phyloP scores from a whole-genome alignment of 345 rosid species.

The Ailanthus altissimus region DNA sequence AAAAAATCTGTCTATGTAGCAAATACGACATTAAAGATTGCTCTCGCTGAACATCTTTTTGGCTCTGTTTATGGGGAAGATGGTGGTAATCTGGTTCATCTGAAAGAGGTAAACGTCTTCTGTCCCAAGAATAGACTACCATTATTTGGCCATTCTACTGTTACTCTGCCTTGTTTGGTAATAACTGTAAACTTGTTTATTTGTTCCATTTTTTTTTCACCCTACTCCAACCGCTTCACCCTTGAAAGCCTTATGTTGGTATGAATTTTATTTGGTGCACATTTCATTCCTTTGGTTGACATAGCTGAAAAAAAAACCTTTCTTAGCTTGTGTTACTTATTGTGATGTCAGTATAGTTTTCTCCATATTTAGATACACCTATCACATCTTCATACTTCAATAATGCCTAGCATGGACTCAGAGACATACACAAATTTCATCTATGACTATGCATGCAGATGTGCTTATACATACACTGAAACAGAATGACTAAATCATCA shows the following conservation, averaged over 20 bases:
- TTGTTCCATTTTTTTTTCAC: not conserved
- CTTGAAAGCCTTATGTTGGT: no score
- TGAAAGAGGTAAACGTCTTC: constrained; percentile 49
- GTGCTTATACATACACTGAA: no score
- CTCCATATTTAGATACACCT: no score
- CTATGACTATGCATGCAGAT: no score
- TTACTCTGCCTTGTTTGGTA: not conserved
- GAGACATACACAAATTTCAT: no score
- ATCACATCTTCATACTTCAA: no score
- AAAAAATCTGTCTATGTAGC: constrained; percentile 43
- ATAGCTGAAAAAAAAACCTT: not conserved
- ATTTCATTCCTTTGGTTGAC: not conserved
- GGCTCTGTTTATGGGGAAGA: constrained; percentile 54
- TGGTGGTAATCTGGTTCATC: constrained; percentile 53
- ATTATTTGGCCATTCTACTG: not conserved
- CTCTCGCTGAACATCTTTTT: constrained; percentile 42
- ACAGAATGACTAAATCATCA: no score
- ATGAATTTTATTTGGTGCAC: no score
- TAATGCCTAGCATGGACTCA: no score
- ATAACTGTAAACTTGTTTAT: not conserved
- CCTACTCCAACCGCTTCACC: no score
- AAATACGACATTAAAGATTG: constrained; percentile 53
- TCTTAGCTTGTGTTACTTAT: not conserved
- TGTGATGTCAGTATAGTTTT: not conserved
- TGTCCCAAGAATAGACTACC: not conserved